A percentile compares a stretch with the other conserved stretches of the same genome.
These are phyloP conservation scores for Cyberlindnera suaveolens DNA, from an alignment of 805 yeast species.

Conservation along the genomic window DNA sequence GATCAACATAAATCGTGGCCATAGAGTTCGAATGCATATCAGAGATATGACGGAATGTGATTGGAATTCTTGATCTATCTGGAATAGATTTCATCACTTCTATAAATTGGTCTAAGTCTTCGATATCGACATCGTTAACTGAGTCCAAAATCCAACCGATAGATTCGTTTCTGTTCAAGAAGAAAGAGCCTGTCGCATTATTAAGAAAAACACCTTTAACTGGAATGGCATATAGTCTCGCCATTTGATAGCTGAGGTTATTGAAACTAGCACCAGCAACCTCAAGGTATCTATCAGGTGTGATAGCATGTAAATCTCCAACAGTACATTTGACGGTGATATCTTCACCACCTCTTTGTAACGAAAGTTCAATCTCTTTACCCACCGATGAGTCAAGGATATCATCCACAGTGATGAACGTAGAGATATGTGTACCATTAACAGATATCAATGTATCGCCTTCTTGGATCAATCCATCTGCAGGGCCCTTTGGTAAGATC, in stretches of 20 bases:
- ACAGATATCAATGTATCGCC: conserved; percentile 81
- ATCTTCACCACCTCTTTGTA: conserved; percentile 73
- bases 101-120: conserved; percentile 68
- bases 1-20: conserved; percentile 64
- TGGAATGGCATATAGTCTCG: conserved; percentile 77
- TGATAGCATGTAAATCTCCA: conserved; percentile 72
- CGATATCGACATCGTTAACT: conserved; percentile 67
- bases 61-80: conserved; percentile 64
- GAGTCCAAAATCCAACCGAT: conserved; percentile 80
- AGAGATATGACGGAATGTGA: conserved; percentile 68
- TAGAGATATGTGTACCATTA: conserved; percentile 55
- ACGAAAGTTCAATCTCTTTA: conserved; percentile 41
- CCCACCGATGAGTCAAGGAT: conserved; percentile 71
- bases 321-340: conserved; percentile 46
- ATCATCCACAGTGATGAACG: conserved; percentile 78
- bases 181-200: conserved; percentile 74
- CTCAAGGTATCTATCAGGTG: conserved; percentile 76
- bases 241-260: conserved; percentile 81
- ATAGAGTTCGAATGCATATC: conserved; percentile 73
- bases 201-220: conserved; percentile 79
- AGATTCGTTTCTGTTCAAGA: conserved; percentile 47
- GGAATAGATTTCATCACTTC: conserved; percentile 76
- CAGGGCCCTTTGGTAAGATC: conserved; percentile 81
- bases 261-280: conserved; percentile 87
- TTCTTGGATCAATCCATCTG: conserved; percentile 63